phyloP scores from a whole-genome alignment of 1,284 basidiomycete species.

The Ceratobasidium sp. region DNA sequence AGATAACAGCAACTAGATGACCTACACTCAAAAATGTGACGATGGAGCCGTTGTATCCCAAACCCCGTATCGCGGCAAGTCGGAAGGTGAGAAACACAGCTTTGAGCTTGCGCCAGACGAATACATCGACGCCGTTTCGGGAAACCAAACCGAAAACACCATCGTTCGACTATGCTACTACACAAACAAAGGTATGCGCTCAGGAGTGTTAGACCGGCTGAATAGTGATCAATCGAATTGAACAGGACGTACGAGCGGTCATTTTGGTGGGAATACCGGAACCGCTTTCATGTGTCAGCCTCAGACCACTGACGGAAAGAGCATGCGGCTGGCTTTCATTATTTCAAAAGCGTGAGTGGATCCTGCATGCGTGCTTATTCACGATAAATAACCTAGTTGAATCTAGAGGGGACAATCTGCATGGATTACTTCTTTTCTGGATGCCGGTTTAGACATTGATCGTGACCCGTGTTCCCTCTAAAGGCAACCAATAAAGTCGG shows the following conservation, averaged over 20 bases:
- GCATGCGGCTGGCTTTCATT: neutral
- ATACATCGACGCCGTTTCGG: neutral
- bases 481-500: too few species aligned
- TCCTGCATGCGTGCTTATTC: neutral
- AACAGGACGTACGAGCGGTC: neutral
- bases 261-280: neutral
- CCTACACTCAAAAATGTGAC: neutral
- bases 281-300: neutral
- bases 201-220: too few species aligned
- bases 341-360: neutral
- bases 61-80: too few species aligned
- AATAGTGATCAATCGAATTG: neutral
- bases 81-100: neutral
- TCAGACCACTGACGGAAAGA: neutral
- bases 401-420: neutral
- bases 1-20: neutral
- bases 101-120: neutral
- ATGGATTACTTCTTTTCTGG: neutral
- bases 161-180: neutral
- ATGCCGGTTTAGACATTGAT: neutral
- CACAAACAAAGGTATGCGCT: constrained; percentile 3
- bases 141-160: neutral
- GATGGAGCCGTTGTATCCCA: too few species aligned
- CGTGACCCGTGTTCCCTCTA: too few species aligned
- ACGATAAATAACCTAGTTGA: neutral